Conservation (phyloP, 495 filamentous ascomycete genomes). For the Tuber microsphaerosporum region DNA sequence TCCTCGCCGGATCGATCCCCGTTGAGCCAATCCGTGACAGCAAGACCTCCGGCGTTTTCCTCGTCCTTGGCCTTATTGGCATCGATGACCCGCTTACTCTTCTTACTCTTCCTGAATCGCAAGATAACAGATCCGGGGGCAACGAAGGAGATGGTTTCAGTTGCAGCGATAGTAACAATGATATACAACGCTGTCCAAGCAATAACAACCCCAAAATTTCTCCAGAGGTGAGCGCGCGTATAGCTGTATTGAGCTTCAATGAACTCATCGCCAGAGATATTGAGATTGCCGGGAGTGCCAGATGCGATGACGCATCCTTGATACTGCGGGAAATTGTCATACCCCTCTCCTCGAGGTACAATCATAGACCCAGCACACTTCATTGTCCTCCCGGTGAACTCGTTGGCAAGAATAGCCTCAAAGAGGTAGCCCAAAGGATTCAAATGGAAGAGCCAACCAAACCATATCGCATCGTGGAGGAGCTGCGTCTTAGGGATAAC, state of each 20-base stretch:
- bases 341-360: slow-evolving; percentile 52
- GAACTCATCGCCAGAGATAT: slow-evolving; percentile 54
- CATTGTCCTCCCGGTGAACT: slow-evolving; percentile 47
- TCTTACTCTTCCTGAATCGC: slow-evolving; percentile 39
- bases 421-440: slow-evolving; percentile 53
- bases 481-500: slow-evolving; percentile 48
- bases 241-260: slow-evolving; percentile 53
- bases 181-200: slow-evolving; percentile 64
- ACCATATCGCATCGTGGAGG: slow-evolving; percentile 48
- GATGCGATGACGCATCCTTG: slow-evolving; percentile 60
- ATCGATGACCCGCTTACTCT: slow-evolving; percentile 34
- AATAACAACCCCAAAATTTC: slow-evolving; percentile 68
- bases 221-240: slow-evolving; percentile 61
- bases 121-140: slow-evolving; percentile 43
- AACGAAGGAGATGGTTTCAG: slow-evolving; percentile 55
- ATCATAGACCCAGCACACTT: slow-evolving; percentile 54
- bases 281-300: slow-evolving; percentile 38
- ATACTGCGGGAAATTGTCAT: slow-evolving; percentile 45
- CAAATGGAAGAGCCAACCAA: slow-evolving; percentile 54
- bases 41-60: slow-evolving; percentile 33
- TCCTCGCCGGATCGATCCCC: slow-evolving; percentile 24
- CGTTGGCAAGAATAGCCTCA: slow-evolving; percentile 44
- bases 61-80: slow-evolving; percentile 23
- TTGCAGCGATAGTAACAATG: slow-evolving; percentile 56
- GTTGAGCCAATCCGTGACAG: slow-evolving; percentile 31